Evolutionary conservation across 2,329 filamentous ascomycete species (phyloP), one percentile per base, ranked within the genome.

Genomic region (Didymella sp.): DNA sequence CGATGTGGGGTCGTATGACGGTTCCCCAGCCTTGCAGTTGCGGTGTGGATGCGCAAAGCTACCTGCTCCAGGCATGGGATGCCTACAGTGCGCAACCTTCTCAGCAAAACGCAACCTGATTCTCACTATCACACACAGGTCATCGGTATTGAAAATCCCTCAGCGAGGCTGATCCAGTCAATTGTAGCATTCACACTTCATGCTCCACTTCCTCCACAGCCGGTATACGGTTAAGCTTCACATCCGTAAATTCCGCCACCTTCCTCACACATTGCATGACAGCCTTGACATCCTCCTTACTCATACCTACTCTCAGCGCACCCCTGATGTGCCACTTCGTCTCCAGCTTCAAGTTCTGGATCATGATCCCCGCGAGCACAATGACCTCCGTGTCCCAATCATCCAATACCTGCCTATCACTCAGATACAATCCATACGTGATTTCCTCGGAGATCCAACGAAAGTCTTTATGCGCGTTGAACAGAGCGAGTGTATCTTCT

Each of bases 341-440:
- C 67, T 84, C 81, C 0, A 75, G 70, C 0, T 70, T 72, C n/a
- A 86, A 64, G 56, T 86, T 86, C 67, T 87, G 84, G 6, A 82
- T 82, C 81, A 86, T 83, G 51, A 87, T 85, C 1, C 79, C 81
- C 4, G 78, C 72, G 2, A 86, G 70, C 1, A 84, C 82, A 1
- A 84, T 78, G 7, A 86, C 69, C 62, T 86, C 81, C 1, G 84
- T 85, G 42, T 85, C 84, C 6, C 84, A 58, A 15, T 81, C 81
- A 15, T 80, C 80, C 3, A 87, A 70, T 8, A 86, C 81, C 59
- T 77, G 79, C 17, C 84, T 80, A 67, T 87, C 84, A 6, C 80
- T 82, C 1, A 87, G 77, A 61, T 82, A 87, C 12, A 87, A 72
- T 0, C 85, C 85, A 57, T 87, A 87, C 0, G 82, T 85, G 57